Percentiles rank a stretch among this genome's conserved stretches.
Evolutionary conservation across 108 stramenopile genomes (phyloP).

Genomic region (Cylindrotheca fusiformis): DNA sequence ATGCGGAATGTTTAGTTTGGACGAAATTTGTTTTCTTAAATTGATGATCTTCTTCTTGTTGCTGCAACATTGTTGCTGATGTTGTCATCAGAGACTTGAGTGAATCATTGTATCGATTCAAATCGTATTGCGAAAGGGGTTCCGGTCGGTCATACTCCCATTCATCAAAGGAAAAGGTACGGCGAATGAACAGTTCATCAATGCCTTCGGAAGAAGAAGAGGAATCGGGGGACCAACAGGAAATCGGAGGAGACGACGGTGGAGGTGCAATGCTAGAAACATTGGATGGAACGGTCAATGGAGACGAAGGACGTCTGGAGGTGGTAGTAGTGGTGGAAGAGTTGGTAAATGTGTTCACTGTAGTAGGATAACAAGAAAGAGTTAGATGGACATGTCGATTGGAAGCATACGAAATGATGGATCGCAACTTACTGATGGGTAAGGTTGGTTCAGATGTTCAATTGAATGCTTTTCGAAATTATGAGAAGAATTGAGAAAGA

Average conservation of each 20-base stretch:
- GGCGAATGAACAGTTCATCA: constrained; percentile 7
- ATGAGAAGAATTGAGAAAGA: neutral
- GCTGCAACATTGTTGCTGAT: no score
- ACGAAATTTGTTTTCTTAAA: no score
- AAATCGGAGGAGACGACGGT: neutral
- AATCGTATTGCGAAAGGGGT: neutral
- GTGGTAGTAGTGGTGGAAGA: neutral
- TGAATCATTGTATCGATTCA: neutral
- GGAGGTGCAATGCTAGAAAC: neutral
- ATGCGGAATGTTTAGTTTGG: no score
- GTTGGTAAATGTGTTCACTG: neutral
- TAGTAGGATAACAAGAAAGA: neutral
- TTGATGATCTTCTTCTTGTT: no score
- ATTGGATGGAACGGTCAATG: neutral
- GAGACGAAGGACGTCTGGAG: neutral
- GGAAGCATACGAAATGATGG: neutral
- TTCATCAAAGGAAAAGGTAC: constrained; percentile 29
- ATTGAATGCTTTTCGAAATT: neutral
- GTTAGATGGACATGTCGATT: neutral
- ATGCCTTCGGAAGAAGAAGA: neutral
- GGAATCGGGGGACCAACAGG: neutral
- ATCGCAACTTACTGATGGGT: neutral
- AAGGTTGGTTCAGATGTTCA: neutral
- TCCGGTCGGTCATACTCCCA: constrained; percentile 11
- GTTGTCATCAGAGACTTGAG: neutral